phyloP scores from a whole-genome alignment of 768 basidiomycete species.

The Infundibulicybe gibba region DNA sequence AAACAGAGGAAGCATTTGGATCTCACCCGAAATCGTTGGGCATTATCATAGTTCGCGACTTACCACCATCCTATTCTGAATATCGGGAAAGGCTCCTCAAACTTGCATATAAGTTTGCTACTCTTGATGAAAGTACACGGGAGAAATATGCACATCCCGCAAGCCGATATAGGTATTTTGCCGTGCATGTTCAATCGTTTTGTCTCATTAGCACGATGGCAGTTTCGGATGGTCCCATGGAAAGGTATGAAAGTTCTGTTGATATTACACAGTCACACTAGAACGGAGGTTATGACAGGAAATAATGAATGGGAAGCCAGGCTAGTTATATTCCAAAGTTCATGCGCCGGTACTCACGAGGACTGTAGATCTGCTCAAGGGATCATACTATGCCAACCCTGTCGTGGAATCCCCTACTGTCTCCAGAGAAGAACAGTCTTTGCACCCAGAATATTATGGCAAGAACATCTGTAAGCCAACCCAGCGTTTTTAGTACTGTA shows the following conservation, averaged over 20 bases:
- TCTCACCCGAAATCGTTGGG: constrained; percentile 74
- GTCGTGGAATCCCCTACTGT: constrained; percentile 65
- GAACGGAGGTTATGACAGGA: constrained; percentile 44
- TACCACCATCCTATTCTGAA: constrained; percentile 60
- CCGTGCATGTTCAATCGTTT: background rate
- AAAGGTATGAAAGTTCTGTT: constrained; percentile 49
- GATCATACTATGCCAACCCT: constrained; percentile 93
- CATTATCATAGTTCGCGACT: constrained; percentile 76
- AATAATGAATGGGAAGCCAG: constrained; percentile 93
- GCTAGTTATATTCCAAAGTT: constrained; percentile 23
- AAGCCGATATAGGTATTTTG: constrained; percentile 72
- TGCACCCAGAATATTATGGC: constrained; percentile 83
- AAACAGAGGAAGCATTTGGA: constrained; percentile 76
- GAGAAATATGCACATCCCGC: constrained; percentile 74
- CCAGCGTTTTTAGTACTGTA: background rate
- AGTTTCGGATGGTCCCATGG: constrained; percentile 99
- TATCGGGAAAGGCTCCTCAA: constrained; percentile 73
- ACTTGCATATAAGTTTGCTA: constrained; percentile 73
- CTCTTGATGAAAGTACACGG: constrained; percentile 57
- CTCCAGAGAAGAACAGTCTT: constrained; percentile 42
- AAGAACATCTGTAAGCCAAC: constrained; percentile 74
- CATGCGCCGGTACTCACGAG: background rate
- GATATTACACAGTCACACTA: background rate
- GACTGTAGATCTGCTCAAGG: constrained; percentile 73
- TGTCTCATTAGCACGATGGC: background rate